Base-by-base conservation (phyloP, 1,139 yeast genomes). In the Yamadazyma triangularis region DNA sequence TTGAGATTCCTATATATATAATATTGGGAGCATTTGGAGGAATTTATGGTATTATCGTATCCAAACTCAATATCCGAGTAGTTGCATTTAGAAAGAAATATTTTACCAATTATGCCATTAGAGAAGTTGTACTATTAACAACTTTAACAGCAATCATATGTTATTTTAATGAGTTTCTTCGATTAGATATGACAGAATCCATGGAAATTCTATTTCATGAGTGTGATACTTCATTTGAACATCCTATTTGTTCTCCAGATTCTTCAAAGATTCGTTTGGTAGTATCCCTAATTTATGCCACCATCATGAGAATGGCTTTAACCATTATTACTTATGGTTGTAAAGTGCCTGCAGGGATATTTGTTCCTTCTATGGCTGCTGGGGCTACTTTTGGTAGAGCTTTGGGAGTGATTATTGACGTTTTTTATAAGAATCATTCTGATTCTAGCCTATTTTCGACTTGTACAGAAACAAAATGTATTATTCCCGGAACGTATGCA, bases 341-440 rank as follows among this genome's bases (percentile, higher is more conserved):
- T 42, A 86, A 82, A 50, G 91, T 89, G 0, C 97, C 97, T 1
- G 95, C 96, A 2, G 97, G 96, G 13, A 88, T 89, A 8, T 89
- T 89, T 59, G 96, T 89, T 11, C 97, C 97, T 1, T 86, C 96
- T 1, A 83, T 89, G 93, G 96, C 96, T 0, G 85, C 91, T 2
- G 97, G 97, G 5, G 96, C 96, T 1, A 77, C 94, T 2, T 88
- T 89, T 63, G 96, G 96, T 3, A 70, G 97, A 35, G 79, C 93
- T 0, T 51, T 87, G 12, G 96, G 96, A 2, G 68, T 83, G 2
- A 39, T 82, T 11, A 78, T 84, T 12, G 84, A 89, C 45, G 47
- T 64, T 20, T 42, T 82, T 9, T 73, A 79, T 21, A 64, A 67
- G 35, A 53, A 48, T 27, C 41, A 63, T 36, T 67, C 72, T 0